A percentile compares a stretch with the other conserved stretches of the same genome.
Evolutionary conservation across 1,284 basidiomycete species (phyloP).

Genomic region (Ustilago vetiveriae): DNA sequence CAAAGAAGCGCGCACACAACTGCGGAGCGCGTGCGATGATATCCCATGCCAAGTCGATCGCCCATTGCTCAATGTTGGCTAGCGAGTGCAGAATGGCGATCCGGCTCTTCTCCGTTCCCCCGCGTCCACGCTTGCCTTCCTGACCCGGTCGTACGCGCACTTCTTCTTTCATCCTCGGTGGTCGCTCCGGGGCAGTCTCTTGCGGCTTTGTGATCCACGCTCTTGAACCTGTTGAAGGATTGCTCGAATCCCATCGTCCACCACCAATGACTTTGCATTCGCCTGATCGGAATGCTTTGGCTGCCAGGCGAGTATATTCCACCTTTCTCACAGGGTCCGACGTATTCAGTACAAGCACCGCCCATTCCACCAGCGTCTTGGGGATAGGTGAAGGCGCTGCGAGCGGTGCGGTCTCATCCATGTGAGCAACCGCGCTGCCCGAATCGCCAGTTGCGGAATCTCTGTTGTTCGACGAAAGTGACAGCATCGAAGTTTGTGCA

Average conservation of each 20-base stretch:
- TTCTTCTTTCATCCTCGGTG: slow-evolving; percentile 71
- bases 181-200: slow-evolving; percentile 74
- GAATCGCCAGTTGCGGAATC: neutral
- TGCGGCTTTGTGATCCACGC: slow-evolving; percentile 43
- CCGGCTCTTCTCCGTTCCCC: slow-evolving; percentile 73
- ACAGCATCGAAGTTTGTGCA: slow-evolving; percentile 16
- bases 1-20: slow-evolving; percentile 48
- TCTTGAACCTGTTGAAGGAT: slow-evolving; percentile 5
- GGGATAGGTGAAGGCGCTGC: slow-evolving; percentile 49
- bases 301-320: slow-evolving; percentile 76
- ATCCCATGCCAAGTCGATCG: slow-evolving; percentile 69
- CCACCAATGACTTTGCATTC: slow-evolving; percentile 75
- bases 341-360: slow-evolving; percentile 78
- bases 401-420: slow-evolving; percentile 1
- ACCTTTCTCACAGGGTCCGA: slow-evolving; percentile 77
- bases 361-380: slow-evolving; percentile 77
- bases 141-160: slow-evolving; percentile 76
- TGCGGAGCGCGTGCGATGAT: slow-evolving; percentile 76
- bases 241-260: slow-evolving; percentile 41
- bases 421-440: neutral
- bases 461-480: slow-evolving; percentile 25
- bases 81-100: slow-evolving; percentile 82
- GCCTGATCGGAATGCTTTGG: slow-evolving; percentile 77
- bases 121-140: slow-evolving; percentile 73
- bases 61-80: slow-evolving; percentile 92